Evolutionary conservation across 345 rosid genomes (phyloP), one percentile per base, ranked within the genome.

Genomic region (Syzygium aqueum): DNA sequence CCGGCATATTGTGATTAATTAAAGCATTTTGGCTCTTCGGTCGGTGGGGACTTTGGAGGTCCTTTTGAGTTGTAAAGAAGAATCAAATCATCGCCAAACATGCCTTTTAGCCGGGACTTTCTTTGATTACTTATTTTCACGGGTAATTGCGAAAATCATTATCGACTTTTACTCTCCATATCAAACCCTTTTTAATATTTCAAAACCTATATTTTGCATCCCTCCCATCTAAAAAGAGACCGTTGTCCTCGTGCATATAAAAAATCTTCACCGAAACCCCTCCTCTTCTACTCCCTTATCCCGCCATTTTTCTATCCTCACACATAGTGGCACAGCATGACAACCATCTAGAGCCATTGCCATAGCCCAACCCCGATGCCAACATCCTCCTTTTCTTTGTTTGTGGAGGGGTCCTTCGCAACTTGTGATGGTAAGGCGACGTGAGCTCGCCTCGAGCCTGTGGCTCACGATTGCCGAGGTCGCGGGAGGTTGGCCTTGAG

Each of bases 241-340:
- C 17, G 6, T n/a, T 13, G 37, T 1, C 73, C 9, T 0, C 17
- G 13, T 2, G 8, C 73, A 61, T 61, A 1, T 43, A 6, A 43
- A 43, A 43, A 43, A 43, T 43, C 46, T 43, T 43, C 46, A 43
- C 46, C 46, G 46, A 43, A 43, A 1, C 46, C 46, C 46, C 46
- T 43, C 46, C 46, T 43, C 46, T 43, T 7, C 46, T 43, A 6
- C 46, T 43, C 46, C 6, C 46, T 43, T 43, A 43, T 7, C 46
- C 46, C 46, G 46, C 46, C 46, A 43, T 1, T 43, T 43, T 43
- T 43, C 46, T 43, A 43, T 43, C 46, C 46, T 43, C 46, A 6
- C 46, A 5, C 46, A 43, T 1, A n/a, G 0, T n/a, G n/a, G n/a
- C 33, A 61, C 37, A 14, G 73, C 19, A 61, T 0, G 10, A 0